Evolutionary conservation across 345 rosid genomes (phyloP), one percentile per base, ranked within the genome.

Genomic region (Gossypium australe): DNA sequence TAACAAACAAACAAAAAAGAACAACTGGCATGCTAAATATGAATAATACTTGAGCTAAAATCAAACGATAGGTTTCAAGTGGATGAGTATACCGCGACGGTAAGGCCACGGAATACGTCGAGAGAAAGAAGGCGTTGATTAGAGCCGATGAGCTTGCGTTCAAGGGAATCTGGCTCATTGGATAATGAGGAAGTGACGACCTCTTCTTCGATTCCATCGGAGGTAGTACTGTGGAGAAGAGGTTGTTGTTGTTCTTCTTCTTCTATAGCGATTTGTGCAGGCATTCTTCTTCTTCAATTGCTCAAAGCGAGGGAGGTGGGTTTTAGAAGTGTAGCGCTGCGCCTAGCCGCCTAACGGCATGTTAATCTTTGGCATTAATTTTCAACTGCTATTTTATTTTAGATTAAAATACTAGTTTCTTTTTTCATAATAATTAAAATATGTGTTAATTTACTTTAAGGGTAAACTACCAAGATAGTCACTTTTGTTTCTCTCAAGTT

Each of bases 21-120:
- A 67, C 18, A 67, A 13, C 57, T 24, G 55, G 41, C 41, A 48
- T 22, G 48, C 56, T 18, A 24, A 24, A 67, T 67, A 45, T 22
- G 41, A 13, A 24, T 22, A 14, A 48, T 8, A 47, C 71, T 22
- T 13, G 0, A 20, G 66, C 67, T 25, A 25, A 45, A 57, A 72
- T 20, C 16, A 48, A 56, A 56, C 9, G 38, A 64, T n/a, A 41
- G 49, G 68, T 53, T 13, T 14, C 7, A 17, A 52, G 20, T 51
- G 9, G 9, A 18, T 76, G 3, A 29, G 41, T 80, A 27, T 80
- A 86, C 88, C 44, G 84, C 89, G 75, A 88, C 81, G 70, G 89
- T 82, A 77, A 88, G 88, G 43, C 92, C 92, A 45, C 89, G 88
- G 74, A 85, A 85, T 63, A 85, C 87, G 79, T 88, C 87, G 62